Base-by-base conservation (phyloP, 2,329 filamentous ascomycete species). In the Ophiostoma sp. region DNA sequence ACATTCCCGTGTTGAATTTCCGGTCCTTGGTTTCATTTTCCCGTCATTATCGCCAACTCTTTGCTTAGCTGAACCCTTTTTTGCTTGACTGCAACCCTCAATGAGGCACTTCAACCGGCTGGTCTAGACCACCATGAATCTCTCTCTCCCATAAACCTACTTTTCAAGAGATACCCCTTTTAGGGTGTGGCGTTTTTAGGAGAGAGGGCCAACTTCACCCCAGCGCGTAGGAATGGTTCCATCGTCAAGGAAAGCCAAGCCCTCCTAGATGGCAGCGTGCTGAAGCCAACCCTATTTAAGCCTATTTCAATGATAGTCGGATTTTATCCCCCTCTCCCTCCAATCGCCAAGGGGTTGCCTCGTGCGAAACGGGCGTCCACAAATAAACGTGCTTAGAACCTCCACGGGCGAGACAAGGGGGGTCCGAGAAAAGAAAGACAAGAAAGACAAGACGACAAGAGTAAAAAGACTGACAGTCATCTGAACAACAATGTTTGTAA, bases 341-440 rank as follows among this genome's bases (percentile, higher is more conserved):
- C 17, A 39, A 22, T 31, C 28, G 63, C 36, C 39, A 68, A 31
- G 39, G 15, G 25, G 9, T 31, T 50, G 19, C 66, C 66, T 52
- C 42, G 66, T 69, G 66, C 28, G 17, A 22, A 52, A 55, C 45
- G 45, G 42, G 66, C 66, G 45, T 69, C 66, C 28, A 11, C 66
- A 69, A 69, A 69, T 69, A 69, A 69, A 55, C 66, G 66, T 69
- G 45, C 66, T 69, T 52, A 31, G 45, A 71, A 71, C 22, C 69
- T 45, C 36, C 69, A 61, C 55, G 69, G 52, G 69, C 36, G 36
- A 71, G 36, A 63, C 36, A 71, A 48, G 55, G 48, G 68, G 33
- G 17, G 25, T 28, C 33, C 33, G n/a, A 66, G 15, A 48, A 12
- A 19, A 19, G 42, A 48, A 48, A 42, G 15, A 25, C 17, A 36